These are phyloP conservation scores for Lentinula boryana DNA, from an alignment of 768 basidiomycete genomes.

Conservation along the genomic window DNA sequence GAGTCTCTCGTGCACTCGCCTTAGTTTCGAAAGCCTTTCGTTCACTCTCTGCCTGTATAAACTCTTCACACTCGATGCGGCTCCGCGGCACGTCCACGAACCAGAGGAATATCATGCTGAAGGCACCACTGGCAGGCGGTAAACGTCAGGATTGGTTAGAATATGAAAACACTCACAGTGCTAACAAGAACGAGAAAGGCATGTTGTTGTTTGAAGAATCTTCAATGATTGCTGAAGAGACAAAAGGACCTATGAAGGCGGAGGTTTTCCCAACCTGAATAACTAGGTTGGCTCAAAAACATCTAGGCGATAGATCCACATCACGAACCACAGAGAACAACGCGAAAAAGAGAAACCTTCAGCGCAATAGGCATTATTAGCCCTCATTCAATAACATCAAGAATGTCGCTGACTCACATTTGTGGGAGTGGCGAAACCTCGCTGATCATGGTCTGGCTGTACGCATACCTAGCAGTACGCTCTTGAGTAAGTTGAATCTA, in stretches of 20 bases:
- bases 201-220: constrained; percentile 66
- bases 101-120: constrained; percentile 55
- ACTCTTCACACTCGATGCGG: constrained; percentile 54
- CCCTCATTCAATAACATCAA: background rate
- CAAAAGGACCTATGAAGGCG: constrained; percentile 71
- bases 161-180: constrained; percentile 38
- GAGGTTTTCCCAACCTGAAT: constrained; percentile 65
- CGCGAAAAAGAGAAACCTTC: constrained; percentile 69
- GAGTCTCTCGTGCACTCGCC: constrained; percentile 16
- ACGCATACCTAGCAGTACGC: constrained; percentile 40
- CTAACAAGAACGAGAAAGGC: constrained; percentile 71
- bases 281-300: background rate
- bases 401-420: constrained; percentile 35
- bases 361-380: background rate
- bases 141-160: background rate
- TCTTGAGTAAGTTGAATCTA: background rate
- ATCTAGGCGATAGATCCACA: background rate
- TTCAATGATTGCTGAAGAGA: constrained; percentile 70
- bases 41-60: constrained; percentile 47
- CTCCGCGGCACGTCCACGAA: constrained; percentile 64
- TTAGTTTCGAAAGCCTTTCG: constrained; percentile 25
- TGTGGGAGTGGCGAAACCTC: constrained; percentile 70
- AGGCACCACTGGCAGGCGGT: constrained; percentile 30
- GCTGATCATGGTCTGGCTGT: constrained; percentile 79
- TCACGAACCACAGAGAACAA: constrained; percentile 57